Evolutionary conservation across 345 rosid genomes (phyloP).

Genomic region (Populus davidiana): DNA sequence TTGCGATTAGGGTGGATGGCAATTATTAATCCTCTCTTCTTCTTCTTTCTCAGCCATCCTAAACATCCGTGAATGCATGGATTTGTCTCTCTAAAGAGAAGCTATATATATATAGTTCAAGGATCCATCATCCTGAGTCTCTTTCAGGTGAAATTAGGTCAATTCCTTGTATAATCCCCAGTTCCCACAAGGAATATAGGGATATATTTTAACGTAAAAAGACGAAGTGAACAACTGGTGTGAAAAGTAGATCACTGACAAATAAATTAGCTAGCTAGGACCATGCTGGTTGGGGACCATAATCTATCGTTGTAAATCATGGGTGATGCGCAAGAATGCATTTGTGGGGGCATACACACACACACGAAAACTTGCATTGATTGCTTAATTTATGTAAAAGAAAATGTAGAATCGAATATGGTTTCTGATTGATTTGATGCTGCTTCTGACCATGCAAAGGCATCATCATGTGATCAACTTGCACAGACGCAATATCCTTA

Average conservation of each 20-base stretch:
- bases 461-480: background rate
- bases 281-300: slow-evolving; percentile 1
- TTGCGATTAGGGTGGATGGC: too few relatives aligned
- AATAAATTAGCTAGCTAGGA: background rate
- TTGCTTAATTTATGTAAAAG: too few relatives aligned
- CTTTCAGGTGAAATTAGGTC: background rate
- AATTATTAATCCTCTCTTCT: too few relatives aligned
- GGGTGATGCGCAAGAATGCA: background rate
- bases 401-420: too few relatives aligned
- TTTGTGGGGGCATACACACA: background rate
- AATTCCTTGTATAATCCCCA: background rate
- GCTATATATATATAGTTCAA: too few relatives aligned
- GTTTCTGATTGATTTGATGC: too few relatives aligned
- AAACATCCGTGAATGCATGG: too few relatives aligned
- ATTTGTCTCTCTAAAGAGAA: too few relatives aligned
- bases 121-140: background rate
- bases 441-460: too few relatives aligned
- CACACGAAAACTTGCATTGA: too few relatives aligned
- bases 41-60: too few relatives aligned
- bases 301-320: background rate
- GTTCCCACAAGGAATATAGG: background rate
- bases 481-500: background rate
- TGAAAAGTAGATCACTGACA: background rate
- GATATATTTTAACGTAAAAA: background rate
- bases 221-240: background rate